These are phyloP conservation scores for Pisolithus thermaeus DNA, from an alignment of 1,284 basidiomycete genomes.

Conservation along the genomic window DNA sequence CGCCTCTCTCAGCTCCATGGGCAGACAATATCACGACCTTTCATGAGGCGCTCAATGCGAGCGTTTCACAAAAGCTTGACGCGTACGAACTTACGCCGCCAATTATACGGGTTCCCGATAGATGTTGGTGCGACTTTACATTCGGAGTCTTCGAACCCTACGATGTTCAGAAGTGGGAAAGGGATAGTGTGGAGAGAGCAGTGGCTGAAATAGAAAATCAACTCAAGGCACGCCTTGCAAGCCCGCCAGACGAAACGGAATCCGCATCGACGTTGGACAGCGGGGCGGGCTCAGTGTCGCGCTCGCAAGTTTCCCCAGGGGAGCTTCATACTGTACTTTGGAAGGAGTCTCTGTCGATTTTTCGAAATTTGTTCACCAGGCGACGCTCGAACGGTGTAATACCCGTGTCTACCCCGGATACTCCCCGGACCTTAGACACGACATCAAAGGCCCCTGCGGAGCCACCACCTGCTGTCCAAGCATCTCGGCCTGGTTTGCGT, in stretches of 20 bases:
- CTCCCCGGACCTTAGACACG: conserved; percentile 4
- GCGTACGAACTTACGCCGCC: conserved; percentile 25
- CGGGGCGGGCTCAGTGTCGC: conserved; percentile 1
- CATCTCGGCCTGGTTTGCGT: background rate
- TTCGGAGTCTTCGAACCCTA: conserved; percentile 64
- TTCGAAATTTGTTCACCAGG: conserved; percentile 19
- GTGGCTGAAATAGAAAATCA: conserved; percentile 43
- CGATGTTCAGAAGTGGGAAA: conserved; percentile 69
- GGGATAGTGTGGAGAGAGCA: conserved; percentile 47
- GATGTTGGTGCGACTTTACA: conserved; percentile 77
- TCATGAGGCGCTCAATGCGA: conserved; percentile 49
- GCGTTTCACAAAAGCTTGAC: conserved; percentile 30
- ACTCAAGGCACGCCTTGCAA: conserved; percentile 22
- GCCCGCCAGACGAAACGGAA: conserved; percentile 3
- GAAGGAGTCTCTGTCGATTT: conserved; percentile 17
- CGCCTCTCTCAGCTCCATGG: conserved; percentile 57
- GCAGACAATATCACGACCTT: conserved; percentile 64
- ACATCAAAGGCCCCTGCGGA: background rate
- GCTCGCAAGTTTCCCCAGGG: background rate
- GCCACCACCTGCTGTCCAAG: background rate
- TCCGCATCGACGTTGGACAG: conserved; percentile 7
- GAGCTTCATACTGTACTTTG: conserved; percentile 1
- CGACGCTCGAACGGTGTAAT: conserved; percentile 5
- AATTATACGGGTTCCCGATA: conserved; percentile 58
- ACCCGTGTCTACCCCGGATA: background rate